Conservation (phyloP, 2,329 filamentous ascomycete genomes). For the Cordyceps militaris region DNA sequence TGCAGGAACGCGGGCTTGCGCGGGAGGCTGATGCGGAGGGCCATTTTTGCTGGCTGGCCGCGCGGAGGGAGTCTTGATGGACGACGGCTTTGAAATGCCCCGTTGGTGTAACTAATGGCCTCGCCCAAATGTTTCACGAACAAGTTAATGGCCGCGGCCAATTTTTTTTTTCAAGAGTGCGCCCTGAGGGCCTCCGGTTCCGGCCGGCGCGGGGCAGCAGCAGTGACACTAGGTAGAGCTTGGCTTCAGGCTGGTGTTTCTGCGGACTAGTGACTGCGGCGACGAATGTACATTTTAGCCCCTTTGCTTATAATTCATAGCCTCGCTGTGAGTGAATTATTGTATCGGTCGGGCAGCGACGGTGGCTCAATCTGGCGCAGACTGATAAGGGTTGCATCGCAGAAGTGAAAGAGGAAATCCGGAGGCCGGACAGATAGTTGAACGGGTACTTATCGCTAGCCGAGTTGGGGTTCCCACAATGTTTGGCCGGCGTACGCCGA, state of each 20-base stretch:
- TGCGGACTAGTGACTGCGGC: not conserved
- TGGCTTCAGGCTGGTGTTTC: not conserved
- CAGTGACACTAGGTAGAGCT: not conserved
- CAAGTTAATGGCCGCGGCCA: not conserved
- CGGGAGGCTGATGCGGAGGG: slow-evolving; percentile 8
- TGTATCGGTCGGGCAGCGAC: not conserved
- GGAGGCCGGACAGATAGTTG: too few species aligned
- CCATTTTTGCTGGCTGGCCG: too few species aligned
- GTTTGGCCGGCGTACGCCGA: not conserved
- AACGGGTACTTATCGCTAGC: not conserved
- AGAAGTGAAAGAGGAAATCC: not conserved
- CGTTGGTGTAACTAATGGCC: not conserved
- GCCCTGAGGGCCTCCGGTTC: not conserved
- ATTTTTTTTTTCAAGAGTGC: too few species aligned
- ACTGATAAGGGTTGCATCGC: slow-evolving; percentile 4
- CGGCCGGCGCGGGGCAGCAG: not conserved
- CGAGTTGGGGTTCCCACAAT: not conserved
- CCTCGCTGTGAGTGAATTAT: not conserved
- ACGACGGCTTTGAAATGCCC: not conserved
- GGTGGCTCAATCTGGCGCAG: not conserved
- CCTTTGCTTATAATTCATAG: not conserved
- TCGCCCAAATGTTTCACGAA: not conserved
- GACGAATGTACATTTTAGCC: not conserved
- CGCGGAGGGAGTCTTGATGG: not conserved
- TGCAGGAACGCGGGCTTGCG: slow-evolving; percentile 26